A percentile compares a stretch with the other conserved stretches of the same genome.
These are phyloP conservation scores for Lactuca sativa DNA, from an alignment of 129 eudicot species.

Conservation along the genomic window DNA sequence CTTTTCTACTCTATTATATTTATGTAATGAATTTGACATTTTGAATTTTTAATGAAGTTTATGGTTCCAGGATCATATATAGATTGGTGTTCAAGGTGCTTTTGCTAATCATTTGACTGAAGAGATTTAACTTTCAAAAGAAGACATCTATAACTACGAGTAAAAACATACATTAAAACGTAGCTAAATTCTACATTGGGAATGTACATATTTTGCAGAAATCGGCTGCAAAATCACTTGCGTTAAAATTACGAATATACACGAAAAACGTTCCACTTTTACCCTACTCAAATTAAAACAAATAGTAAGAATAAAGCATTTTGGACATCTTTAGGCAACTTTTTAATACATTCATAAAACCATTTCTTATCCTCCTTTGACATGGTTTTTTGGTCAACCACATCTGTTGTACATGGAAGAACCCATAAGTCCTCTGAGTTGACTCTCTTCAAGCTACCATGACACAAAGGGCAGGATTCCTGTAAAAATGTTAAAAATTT, in stretches of 20 bases:
- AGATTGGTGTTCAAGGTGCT: no score
- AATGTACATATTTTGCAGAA: constrained; percentile 30
- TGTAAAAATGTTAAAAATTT: constrained; percentile 28
- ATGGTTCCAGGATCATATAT: no score
- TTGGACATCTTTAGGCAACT: constrained; percentile 62
- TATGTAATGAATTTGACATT: no score
- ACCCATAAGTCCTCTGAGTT: constrained; percentile 71
- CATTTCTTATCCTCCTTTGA: constrained; percentile 53
- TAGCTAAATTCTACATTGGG: constrained; percentile 13
- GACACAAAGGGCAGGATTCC: constrained; percentile 91
- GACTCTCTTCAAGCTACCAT: constrained; percentile 71
- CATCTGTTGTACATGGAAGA: constrained; percentile 52
- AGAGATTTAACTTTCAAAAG: constrained; percentile 7
- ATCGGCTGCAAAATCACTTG: constrained; percentile 26
- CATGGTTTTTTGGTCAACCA: constrained; percentile 54
- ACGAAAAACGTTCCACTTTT: constrained; percentile 17
- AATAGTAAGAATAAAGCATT: constrained; percentile 58
- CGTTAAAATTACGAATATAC: constrained; percentile 15
- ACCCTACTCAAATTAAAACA: constrained; percentile 40
- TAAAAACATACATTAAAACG: constrained; percentile 13
- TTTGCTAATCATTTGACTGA: no score
- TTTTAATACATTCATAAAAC: constrained; percentile 54
- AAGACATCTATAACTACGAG: constrained; percentile 4
- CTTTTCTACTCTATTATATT: no score
- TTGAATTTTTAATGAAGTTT: no score